Base-by-base conservation (phyloP, 1,139 yeast genomes). In the Hanseniaspora uvarum region DNA sequence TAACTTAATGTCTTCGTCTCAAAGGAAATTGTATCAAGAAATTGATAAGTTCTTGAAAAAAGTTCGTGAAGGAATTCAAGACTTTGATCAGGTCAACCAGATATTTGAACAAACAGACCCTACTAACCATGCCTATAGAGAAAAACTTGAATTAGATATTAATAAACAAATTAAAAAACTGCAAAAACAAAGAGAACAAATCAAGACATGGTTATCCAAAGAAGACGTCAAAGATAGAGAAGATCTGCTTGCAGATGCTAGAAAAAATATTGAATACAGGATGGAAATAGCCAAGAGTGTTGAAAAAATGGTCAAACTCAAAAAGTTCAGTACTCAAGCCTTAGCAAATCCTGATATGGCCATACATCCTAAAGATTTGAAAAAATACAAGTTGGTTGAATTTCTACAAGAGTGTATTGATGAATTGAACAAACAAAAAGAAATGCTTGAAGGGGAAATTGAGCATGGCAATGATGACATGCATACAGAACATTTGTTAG, bases 211-310 rank as follows among this genome's bases (percentile, higher is more conserved):
- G 98, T 73, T 89, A 65, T 80, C 94, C 47, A 94, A 94, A 62
- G 84, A 83, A 62, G 95, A 94, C 59, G 89, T 89, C 54, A 89
- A 94, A 68, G 94, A 92, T 64, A 94, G 88, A 70, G 84, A 86
- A 66, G 74, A 70, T 46, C 69, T 75, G 53, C 70, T 94, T 57
- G 76, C 80, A 59, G 97, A 89, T 58, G 86, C 88, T 62, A 76
- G 98, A 55, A 77, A 82, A 61, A 73, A 81, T 60, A 92, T 94
- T 61, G 96, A 94, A 68, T 79, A 78, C 65, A 95, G 94, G 55
- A 92, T 92, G 99, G 98, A 94, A 69, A 79, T 92, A 62, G 94
- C 94, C 71, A 94, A 94, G 68, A 92, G 92, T 53, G 86, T 89
- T 60, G 99, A 94, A 68, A 86, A 89, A 71, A 81, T 85, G 61